These are phyloP conservation scores for Pseudonitzschia multistriata DNA, from an alignment of 108 stramenopile species.

Conservation along the genomic window DNA sequence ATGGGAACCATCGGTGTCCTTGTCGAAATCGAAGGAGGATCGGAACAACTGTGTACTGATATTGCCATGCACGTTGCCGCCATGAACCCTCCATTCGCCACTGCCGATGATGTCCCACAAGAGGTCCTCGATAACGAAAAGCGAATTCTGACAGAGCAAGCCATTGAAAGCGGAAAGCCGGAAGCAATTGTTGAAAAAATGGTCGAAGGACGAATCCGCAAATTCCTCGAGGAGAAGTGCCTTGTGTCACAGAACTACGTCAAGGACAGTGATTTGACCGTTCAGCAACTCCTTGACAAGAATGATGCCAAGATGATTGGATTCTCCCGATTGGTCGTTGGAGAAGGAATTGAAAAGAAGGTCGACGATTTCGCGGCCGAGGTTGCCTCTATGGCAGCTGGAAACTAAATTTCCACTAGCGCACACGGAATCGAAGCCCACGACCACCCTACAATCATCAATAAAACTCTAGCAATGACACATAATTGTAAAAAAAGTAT, in stretches of 20 bases:
- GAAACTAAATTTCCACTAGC: background rate
- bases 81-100: constrained; percentile 72
- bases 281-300: constrained; percentile 68
- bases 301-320: constrained; percentile 75
- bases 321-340: constrained; percentile 68
- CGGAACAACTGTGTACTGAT: constrained; percentile 48
- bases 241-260: constrained; percentile 76
- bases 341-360: constrained; percentile 87
- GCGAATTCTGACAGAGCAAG: constrained; percentile 59
- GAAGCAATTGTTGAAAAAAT: constrained; percentile 78
- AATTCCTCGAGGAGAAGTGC: constrained; percentile 72
- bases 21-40: constrained; percentile 59
- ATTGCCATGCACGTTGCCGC: constrained; percentile 85
- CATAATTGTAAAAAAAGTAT: no score
- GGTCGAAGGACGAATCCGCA: constrained; percentile 79
- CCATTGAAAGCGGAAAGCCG: constrained; percentile 75
- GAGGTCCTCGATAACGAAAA: constrained; percentile 77
- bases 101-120: constrained; percentile 68
- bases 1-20: constrained; percentile 68
- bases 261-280: constrained; percentile 69
- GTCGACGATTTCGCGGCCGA: constrained; percentile 78
- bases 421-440: background rate
- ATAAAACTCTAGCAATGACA: no score
- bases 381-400: constrained; percentile 63
- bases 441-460: background rate